Evolutionary conservation across 345 rosid genomes (phyloP).

Genomic region (Linum trigynum): DNA sequence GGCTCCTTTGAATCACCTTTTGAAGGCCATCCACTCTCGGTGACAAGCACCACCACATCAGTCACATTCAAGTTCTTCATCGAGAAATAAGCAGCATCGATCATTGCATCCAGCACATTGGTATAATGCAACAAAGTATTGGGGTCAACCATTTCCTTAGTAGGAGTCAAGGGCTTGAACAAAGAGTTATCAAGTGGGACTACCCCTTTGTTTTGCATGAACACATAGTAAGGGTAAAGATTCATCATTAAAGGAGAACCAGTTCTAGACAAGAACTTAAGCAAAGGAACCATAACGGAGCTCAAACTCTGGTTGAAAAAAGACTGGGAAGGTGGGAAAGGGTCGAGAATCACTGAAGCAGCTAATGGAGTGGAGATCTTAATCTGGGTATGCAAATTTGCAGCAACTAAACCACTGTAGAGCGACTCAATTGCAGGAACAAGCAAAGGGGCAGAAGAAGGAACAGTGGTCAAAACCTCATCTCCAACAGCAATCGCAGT

Average conservation of each 20-base stretch:
- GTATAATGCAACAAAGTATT: slow-evolving; percentile 92
- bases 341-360: slow-evolving; percentile 63
- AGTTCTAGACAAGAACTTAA: slow-evolving; percentile 70
- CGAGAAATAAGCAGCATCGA: slow-evolving; percentile 83
- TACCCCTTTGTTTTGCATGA: slow-evolving; percentile 90
- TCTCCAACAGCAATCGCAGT: slow-evolving; percentile 79
- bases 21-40: slow-evolving; percentile 89
- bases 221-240: slow-evolving; percentile 91
- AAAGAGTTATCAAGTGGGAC: slow-evolving; percentile 83
- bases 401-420: slow-evolving; percentile 80
- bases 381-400: slow-evolving; percentile 75
- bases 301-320: slow-evolving; percentile 82
- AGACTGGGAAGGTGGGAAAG: slow-evolving; percentile 93
- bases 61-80: slow-evolving; percentile 84
- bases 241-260: slow-evolving; percentile 93
- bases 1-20: slow-evolving; percentile 80
- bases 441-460: slow-evolving; percentile 71
- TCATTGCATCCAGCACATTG: slow-evolving; percentile 89
- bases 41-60: slow-evolving; percentile 69
- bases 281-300: slow-evolving; percentile 58
- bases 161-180: slow-evolving; percentile 82
- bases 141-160: slow-evolving; percentile 95
- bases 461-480: slow-evolving; percentile 85
- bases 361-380: slow-evolving; percentile 93
- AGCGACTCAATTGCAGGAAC: slow-evolving; percentile 79